These are phyloP conservation scores for Scutellaria baicalensis DNA, from an alignment of 257 asterid species.

Conservation along the genomic window DNA sequence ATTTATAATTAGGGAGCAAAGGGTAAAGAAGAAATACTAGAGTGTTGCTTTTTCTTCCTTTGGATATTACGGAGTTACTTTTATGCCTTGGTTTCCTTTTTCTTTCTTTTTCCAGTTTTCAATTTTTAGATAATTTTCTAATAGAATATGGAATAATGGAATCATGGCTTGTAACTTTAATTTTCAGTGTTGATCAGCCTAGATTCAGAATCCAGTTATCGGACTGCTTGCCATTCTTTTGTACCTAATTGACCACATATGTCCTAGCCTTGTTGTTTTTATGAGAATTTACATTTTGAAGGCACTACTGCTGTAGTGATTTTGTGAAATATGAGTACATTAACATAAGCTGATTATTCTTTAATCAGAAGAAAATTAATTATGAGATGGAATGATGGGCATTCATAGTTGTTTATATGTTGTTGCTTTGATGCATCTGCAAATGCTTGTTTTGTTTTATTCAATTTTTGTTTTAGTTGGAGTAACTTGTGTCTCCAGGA, in stretches of 20 bases:
- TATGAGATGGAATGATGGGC: background rate
- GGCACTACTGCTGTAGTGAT: background rate
- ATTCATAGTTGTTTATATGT: background rate
- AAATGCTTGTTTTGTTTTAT: no score
- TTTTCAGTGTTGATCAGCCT: background rate
- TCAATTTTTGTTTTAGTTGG: no score
- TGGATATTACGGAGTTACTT: background rate
- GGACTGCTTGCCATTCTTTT: background rate
- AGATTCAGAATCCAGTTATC: background rate
- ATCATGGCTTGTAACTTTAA: background rate
- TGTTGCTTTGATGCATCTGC: no score
- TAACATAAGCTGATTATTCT: background rate
- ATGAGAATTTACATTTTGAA: background rate
- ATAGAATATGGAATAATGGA: background rate
- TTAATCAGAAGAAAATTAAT: background rate
- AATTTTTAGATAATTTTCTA: background rate
- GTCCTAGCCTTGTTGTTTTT: background rate
- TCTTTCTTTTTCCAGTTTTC: background rate
- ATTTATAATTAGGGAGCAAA: background rate
- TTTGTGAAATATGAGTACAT: background rate
- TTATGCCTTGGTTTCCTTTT: background rate
- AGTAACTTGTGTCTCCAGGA: no score
- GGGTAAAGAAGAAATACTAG: background rate
- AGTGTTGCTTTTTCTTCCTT: background rate
- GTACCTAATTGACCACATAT: background rate